phyloP scores from a whole-genome alignment of 495 filamentous ascomycete genomes.

The Penicillium bialowiezense region DNA sequence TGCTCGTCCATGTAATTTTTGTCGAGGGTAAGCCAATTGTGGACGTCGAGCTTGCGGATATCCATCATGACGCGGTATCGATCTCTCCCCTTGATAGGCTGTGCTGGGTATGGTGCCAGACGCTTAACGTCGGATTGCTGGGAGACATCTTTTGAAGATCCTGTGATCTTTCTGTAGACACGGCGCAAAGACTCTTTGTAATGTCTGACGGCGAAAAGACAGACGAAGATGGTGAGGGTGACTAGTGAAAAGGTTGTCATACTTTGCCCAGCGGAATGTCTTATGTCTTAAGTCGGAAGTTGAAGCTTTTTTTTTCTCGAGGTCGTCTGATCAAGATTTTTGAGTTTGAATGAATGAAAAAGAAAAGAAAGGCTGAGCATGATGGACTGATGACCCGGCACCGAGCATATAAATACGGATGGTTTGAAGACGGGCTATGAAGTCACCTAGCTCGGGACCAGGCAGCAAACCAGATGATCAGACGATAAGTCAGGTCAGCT shows the following conservation, averaged over 20 bases:
- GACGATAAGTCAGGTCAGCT: slow-evolving; percentile 12
- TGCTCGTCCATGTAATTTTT: slow-evolving; percentile 51
- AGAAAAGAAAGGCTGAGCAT: slow-evolving; percentile 12
- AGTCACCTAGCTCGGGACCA: slow-evolving; percentile 12
- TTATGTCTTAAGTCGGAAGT: background rate
- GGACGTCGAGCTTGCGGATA: slow-evolving; percentile 46
- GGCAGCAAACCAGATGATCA: slow-evolving; percentile 10
- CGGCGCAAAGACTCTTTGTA: slow-evolving; percentile 29
- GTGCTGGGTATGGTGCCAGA: slow-evolving; percentile 41
- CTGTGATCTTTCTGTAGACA: slow-evolving; percentile 8
- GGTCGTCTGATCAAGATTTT: slow-evolving; percentile 1
- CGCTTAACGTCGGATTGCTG: slow-evolving; percentile 33
- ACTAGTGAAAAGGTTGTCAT: slow-evolving; percentile 37
- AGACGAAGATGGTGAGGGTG: slow-evolving; percentile 34
- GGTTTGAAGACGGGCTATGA: slow-evolving; percentile 7
- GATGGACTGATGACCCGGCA: slow-evolving; percentile 8
- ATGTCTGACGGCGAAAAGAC: slow-evolving; percentile 45
- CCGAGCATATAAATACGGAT: slow-evolving; percentile 15
- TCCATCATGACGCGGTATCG: slow-evolving; percentile 54
- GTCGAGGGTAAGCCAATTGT: slow-evolving; percentile 56
- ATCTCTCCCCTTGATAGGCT: slow-evolving; percentile 44
- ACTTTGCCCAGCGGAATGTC: slow-evolving; percentile 25
- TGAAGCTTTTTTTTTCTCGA: background rate
- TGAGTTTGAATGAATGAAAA: slow-evolving; percentile 7
- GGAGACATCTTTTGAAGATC: slow-evolving; percentile 10